A percentile compares a stretch with the other conserved stretches of the same genome.
Conservation (phyloP, 169 alveolate species). For the Eimeria falciformis region DNA sequence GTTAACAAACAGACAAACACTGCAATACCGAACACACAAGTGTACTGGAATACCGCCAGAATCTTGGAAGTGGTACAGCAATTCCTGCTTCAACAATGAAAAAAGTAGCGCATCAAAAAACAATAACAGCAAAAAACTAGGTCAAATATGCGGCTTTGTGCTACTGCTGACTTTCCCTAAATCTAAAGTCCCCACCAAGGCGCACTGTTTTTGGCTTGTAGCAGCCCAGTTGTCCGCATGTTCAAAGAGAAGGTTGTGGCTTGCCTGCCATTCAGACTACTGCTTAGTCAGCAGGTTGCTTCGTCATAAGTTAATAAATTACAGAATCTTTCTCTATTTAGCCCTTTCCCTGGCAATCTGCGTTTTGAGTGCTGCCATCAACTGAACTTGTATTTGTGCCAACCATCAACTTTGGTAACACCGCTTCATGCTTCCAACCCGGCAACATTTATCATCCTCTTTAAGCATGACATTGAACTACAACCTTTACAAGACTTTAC, state of each 20-base stretch:
- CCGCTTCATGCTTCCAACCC: neutral
- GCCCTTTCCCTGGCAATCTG: neutral
- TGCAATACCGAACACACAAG: too few relatives aligned
- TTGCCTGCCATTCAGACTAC: neutral
- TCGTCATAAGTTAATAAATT: neutral
- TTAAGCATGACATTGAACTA: neutral
- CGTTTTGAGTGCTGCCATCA: neutral
- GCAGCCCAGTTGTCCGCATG: slow-evolving; percentile 49
- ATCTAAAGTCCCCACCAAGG: too few relatives aligned
- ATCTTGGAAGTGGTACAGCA: too few relatives aligned
- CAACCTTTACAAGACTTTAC: neutral
- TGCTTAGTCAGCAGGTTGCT: neutral
- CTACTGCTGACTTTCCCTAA: too few relatives aligned
- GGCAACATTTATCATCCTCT: neutral
- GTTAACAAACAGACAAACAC: too few relatives aligned
- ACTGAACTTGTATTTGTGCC: neutral
- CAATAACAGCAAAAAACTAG: too few relatives aligned
- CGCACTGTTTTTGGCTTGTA: neutral
- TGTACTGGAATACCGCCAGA: too few relatives aligned
- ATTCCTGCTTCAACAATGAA: too few relatives aligned
- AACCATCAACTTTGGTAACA: neutral
- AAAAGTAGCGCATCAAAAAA: too few relatives aligned
- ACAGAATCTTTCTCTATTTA: neutral
- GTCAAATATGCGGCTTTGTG: too few relatives aligned
- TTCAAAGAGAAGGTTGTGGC: neutral